Evolutionary conservation across 2,329 filamentous ascomycete species (phyloP).

Genomic region (Erysiphe neolycopersici): DNA sequence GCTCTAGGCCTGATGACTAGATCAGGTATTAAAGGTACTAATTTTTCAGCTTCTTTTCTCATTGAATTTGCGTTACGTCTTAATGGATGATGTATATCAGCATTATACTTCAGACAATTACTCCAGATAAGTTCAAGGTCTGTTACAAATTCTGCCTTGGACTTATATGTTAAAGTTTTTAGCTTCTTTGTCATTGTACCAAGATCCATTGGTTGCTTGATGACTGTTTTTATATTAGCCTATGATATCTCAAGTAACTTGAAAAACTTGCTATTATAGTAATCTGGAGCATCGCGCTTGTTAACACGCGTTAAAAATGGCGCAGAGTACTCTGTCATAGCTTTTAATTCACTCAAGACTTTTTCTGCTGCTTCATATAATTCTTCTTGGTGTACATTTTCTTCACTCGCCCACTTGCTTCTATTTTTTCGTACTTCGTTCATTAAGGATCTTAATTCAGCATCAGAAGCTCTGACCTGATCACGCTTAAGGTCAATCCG

Average conservation of each 20-base stretch:
- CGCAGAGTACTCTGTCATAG: constrained; percentile 91
- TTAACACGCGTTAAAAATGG: constrained; percentile 86
- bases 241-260: not conserved
- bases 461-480: constrained; percentile 73
- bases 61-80: constrained; percentile 87
- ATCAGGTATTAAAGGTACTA: constrained; percentile 84
- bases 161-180: constrained; percentile 52
- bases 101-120: constrained; percentile 90
- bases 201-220: constrained; percentile 94
- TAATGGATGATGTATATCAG: constrained; percentile 62
- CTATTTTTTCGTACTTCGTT: constrained; percentile 94
- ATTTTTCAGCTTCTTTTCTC: constrained; percentile 91
- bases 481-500: constrained; percentile 83
- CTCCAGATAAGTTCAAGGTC: constrained; percentile 92
- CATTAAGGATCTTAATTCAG: constrained; percentile 74
- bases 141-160: constrained; percentile 79
- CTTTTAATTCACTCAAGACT: constrained; percentile 88
- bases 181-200: constrained; percentile 97
- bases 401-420: constrained; percentile 97
- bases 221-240: constrained; percentile 33
- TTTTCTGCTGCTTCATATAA: constrained; percentile 93
- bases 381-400: constrained; percentile 92
- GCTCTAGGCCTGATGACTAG: constrained; percentile 72
- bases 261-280: constrained; percentile 49
- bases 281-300: constrained; percentile 90